phyloP scores from a whole-genome alignment of 2,329 filamentous ascomycete genomes.

The Fusarium torulosum region DNA sequence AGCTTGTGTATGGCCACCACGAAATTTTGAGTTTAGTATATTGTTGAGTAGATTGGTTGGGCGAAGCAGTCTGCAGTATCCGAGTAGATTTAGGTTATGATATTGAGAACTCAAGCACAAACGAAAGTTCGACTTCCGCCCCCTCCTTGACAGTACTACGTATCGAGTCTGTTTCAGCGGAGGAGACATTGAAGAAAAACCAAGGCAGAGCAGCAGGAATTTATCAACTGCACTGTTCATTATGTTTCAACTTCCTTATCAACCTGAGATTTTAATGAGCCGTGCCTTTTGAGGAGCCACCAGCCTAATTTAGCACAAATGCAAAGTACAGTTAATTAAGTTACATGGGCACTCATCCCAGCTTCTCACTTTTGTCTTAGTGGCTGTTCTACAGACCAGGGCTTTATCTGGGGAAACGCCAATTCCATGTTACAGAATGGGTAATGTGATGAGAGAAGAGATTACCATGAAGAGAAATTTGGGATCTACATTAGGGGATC shows the following conservation, averaged over 20 bases:
- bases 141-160: constrained; percentile 1
- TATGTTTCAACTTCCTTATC: background rate
- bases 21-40: constrained; percentile 33
- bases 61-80: constrained; percentile 22
- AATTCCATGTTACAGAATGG: constrained; percentile 24
- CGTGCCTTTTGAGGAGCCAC: constrained; percentile 1
- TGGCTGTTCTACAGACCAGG: constrained; percentile 2
- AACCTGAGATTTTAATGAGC: background rate
- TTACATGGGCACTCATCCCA: constrained; percentile 3
- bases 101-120: background rate
- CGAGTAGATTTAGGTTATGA: background rate
- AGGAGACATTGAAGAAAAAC: constrained; percentile 9
- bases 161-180: constrained; percentile 15
- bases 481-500: background rate
- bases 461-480: constrained; percentile 7
- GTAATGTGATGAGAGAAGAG: constrained; percentile 14
- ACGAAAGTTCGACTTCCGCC: constrained; percentile 9
- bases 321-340: background rate
- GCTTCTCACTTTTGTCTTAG: constrained; percentile 6
- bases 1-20: too few species aligned
- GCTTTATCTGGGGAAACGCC: constrained; percentile 7
- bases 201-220: background rate
- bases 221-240: background rate
- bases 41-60: constrained; percentile 1
- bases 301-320: constrained; percentile 9